Evolutionary conservation across 2,329 filamentous ascomycete species (phyloP).

Genomic region (Sporothrix brunneoviolacea): DNA sequence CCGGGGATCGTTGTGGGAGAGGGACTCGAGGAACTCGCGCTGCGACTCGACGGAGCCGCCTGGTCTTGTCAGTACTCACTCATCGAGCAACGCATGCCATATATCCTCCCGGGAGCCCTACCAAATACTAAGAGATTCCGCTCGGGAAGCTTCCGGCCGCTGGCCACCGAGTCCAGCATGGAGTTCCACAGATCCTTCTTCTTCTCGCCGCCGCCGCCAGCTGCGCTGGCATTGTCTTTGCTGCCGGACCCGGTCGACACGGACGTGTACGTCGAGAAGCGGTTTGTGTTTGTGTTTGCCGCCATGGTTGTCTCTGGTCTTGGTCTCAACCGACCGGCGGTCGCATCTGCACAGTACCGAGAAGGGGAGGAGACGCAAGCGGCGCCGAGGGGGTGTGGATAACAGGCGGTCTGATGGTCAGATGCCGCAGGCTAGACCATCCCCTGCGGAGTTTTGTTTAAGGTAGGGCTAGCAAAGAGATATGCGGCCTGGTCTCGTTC

Average conservation of each 20-base stretch:
- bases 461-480: too few relatives aligned
- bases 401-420: too few relatives aligned
- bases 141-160: slow-evolving; percentile 80
- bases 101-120: too few relatives aligned
- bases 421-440: too few relatives aligned
- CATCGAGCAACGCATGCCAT: too few relatives aligned
- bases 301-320: slow-evolving; percentile 38
- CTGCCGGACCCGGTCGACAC: slow-evolving; percentile 47
- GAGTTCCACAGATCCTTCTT: slow-evolving; percentile 93
- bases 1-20: slow-evolving; percentile 48
- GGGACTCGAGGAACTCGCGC: slow-evolving; percentile 69
- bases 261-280: slow-evolving; percentile 53
- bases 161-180: slow-evolving; percentile 85
- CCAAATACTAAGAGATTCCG: slow-evolving; percentile 85
- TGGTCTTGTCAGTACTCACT: too few relatives aligned
- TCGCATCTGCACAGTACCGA: too few relatives aligned
- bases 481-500: too few relatives aligned
- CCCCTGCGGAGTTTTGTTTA: too few relatives aligned
- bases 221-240: slow-evolving; percentile 34
- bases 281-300: slow-evolving; percentile 47
- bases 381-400: too few relatives aligned
- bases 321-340: too few relatives aligned
- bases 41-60: slow-evolving; percentile 78
- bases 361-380: too few relatives aligned
- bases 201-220: slow-evolving; percentile 44